Evolutionary conservation across 164 flowering plant genomes (phyloP), one percentile per base, ranked within the genome.

Genomic region (Chimonanthus praecox): DNA sequence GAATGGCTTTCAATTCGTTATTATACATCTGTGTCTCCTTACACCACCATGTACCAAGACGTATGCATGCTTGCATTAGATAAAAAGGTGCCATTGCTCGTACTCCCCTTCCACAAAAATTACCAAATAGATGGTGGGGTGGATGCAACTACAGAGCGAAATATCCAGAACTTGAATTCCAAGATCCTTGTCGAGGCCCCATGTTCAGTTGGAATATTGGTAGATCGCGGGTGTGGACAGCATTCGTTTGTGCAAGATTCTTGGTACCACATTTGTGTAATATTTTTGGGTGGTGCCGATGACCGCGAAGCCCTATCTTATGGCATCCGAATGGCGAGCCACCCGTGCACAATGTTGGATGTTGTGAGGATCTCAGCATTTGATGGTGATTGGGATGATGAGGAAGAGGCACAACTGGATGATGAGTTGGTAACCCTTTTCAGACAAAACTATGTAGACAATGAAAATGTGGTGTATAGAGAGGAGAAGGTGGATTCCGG

Each of bases 1-100:
- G 86, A 73, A 4, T 6, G 18, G 21, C 58, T 90, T 4, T 74
- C 73, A 33, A 64, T 88, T 10, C 80, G 82, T 51, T 49, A 80
- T 0, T 90, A 72, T 81, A 87, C 92, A 0, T 61, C 87, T 0
- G 75, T 84, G 20, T 58, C 90, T 0, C 84, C 91, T 0, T 75
- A 69, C 67, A 70, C 76, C n/a, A 84, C 88, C 64, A 88, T 92
- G 89, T 86, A 89, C 79, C 92, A 88, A 58, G 92, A 89, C 76
- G 82, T 92, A 0, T 90, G 94, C 45, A 78, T 85, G 76, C 79
- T 90, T 0, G 91, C 92, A 3, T 76, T 85, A 0, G 61, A 45
- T 2, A 79, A 78, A 58, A 82, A 83, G 50, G 83, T 87, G 0
- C 69, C 82, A 4, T 71, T 92, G 6, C 78, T 92, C 3, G 77